Conservation (phyloP, 2,329 filamentous ascomycete genomes). For the Stagonosporopsis cucurbitacearum region DNA sequence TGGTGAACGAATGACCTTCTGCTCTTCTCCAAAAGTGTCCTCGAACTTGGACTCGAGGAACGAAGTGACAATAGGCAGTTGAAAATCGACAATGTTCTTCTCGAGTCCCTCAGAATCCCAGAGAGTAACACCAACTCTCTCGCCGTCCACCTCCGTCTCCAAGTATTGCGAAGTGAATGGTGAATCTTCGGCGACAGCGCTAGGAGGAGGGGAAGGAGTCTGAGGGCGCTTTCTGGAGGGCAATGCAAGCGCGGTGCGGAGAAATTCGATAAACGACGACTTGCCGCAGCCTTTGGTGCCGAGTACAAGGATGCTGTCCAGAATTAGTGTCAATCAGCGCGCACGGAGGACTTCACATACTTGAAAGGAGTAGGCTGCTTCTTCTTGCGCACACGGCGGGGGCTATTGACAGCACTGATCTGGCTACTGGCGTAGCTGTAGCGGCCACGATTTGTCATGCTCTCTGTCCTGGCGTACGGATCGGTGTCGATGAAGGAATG, state of each 20-base stretch:
- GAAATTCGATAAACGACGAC: conserved; percentile 95
- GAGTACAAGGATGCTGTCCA: conserved; percentile 80
- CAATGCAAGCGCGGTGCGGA: conserved; percentile 82
- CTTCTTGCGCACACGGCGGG: conserved; percentile 86
- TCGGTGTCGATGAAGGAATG: conserved; percentile 65
- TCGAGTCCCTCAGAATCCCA: conserved; percentile 98
- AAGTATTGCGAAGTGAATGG: conserved; percentile 85
- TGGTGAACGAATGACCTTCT: conserved; percentile 93
- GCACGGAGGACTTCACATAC: conserved; percentile 64
- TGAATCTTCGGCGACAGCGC: conserved; percentile 56
- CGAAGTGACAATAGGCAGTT: conserved; percentile 86
- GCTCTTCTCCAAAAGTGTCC: conserved; percentile 95
- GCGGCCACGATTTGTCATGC: conserved; percentile 94
- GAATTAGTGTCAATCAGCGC: conserved; percentile 21
- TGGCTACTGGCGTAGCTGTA: conserved; percentile 96
- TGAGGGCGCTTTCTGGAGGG: conserved; percentile 76
- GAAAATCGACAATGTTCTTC: conserved; percentile 92
- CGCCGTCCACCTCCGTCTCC: conserved; percentile 91
- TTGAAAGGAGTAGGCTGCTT: conserved; percentile 99
- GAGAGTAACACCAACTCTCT: conserved; percentile 88
- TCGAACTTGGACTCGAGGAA: conserved; percentile 99
- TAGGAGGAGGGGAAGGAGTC: conserved; percentile 50
- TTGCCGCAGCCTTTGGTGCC: conserved; percentile 89
- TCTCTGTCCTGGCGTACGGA: conserved; percentile 83
- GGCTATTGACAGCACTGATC: conserved; percentile 90